Base-by-base conservation (phyloP, 2,329 filamentous ascomycete genomes). In the Penicillium sumatraense region DNA sequence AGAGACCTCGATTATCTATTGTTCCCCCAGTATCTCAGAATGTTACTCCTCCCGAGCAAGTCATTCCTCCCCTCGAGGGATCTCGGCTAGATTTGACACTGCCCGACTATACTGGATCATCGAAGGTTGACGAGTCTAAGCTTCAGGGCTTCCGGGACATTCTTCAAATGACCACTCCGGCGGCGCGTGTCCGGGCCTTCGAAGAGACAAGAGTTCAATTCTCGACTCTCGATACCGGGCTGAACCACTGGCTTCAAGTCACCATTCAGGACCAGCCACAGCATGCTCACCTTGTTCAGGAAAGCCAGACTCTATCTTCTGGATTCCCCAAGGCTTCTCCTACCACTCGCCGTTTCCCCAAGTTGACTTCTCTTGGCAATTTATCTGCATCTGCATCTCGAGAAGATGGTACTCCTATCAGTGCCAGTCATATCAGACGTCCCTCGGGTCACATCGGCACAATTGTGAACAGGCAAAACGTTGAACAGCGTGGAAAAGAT, bases 401-500 rank as follows among this genome's bases (percentile, higher is more conserved):
- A 21, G 69, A 71, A 26, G 72, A 75, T 20, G 63, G 63, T 10
- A 61, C 68, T 33, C 71, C 73, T 14, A 65, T 68, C 11, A 67
- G 72, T 23, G 63, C 67, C 29, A 68, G 68, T 24, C 71, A 75
- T 57, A 62, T 61, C 1, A 56, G 72, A 56, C 70, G 72, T n/a
- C 62, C 71, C 3, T 78, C 76, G 18, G 69, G 63, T 27, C 70
- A 70, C 20, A 66, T 76, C 23, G 69, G 72, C 42, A 68, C 69
- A 21, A 74, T 74, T 58, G 75, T 77, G 54, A 84, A 84, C 46
- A 76, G 83, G 57, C 80, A 83, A 61, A 86, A 89, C 68, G 85
- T 93, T 71, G 89, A 91, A 64, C 84, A 87, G 35, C 93, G 93
- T 79, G 88, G 93, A 72, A 97, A 96, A 78, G 92, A 96, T 67